Conservation (phyloP, 352 stramenopile genomes). For the Phytophthora podocarpi region DNA sequence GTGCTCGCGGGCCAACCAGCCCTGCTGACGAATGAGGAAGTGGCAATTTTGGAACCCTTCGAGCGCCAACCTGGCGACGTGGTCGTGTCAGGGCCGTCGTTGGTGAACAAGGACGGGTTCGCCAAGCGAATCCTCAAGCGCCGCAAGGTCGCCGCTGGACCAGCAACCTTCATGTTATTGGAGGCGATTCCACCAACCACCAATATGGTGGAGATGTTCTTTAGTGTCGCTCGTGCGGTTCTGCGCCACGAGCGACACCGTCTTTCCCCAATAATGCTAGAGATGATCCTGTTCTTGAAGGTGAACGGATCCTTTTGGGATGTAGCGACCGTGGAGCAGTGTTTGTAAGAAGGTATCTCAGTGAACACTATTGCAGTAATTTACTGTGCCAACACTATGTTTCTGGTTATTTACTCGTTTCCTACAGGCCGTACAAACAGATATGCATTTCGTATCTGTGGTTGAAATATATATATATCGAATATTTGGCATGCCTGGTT, state of each 20-base stretch:
- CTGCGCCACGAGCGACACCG: slow-evolving; percentile 5
- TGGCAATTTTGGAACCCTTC: neutral
- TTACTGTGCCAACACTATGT: too few relatives aligned
- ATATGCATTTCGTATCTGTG: too few relatives aligned
- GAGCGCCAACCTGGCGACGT: neutral
- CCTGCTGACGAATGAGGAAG: neutral
- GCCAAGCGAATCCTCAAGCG: neutral
- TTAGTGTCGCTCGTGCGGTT: slow-evolving; percentile 1
- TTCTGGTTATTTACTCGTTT: too few relatives aligned
- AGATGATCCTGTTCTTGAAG: too few relatives aligned
- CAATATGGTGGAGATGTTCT: slow-evolving; percentile 7
- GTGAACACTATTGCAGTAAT: too few relatives aligned
- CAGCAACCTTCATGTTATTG: neutral
- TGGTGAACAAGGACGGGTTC: neutral
- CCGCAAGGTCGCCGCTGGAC: neutral
- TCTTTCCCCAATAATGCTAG: slow-evolving; percentile 3
- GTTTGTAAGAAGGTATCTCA: too few relatives aligned
- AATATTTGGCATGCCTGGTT: too few relatives aligned
- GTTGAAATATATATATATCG: too few relatives aligned
- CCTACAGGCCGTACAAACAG: too few relatives aligned
- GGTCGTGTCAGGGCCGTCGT: neutral
- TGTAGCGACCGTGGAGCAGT: too few relatives aligned
- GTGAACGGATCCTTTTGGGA: too few relatives aligned
- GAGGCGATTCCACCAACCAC: neutral
- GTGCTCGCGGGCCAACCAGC: too few relatives aligned